A percentile compares a stretch with the other conserved stretches of the same genome.
These are phyloP conservation scores for Metschnikowia amazonensis DNA, from an alignment of 805 yeast species.

Conservation along the genomic window DNA sequence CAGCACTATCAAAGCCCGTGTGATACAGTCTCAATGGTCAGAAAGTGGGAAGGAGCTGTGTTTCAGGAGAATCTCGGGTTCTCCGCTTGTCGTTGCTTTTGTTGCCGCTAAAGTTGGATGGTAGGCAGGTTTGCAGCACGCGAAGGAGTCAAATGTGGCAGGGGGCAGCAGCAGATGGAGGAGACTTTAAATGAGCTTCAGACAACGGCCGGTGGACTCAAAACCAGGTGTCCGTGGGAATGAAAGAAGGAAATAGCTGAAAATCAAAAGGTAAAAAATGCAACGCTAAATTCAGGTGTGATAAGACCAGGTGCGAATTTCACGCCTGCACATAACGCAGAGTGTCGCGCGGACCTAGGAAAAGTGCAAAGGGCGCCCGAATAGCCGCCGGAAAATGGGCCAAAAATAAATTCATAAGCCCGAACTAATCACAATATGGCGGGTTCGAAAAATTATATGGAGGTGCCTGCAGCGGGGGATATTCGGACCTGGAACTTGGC, in stretches of 20 bases:
- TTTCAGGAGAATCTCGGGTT: not conserved
- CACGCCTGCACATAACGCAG: not conserved
- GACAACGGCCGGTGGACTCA: too few relatives aligned
- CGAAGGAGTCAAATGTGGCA: not conserved
- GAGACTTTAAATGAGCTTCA: too few relatives aligned
- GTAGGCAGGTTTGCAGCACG: not conserved
- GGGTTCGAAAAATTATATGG: not conserved
- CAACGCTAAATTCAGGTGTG: not conserved
- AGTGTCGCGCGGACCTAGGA: not conserved
- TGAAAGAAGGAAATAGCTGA: not conserved
- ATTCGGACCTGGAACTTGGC: too few relatives aligned
- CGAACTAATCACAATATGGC: not conserved
- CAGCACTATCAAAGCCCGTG: too few relatives aligned
- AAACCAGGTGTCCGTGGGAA: too few relatives aligned
- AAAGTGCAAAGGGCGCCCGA: conserved; percentile 3
- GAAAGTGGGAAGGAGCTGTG: not conserved
- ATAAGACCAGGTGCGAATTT: conserved; percentile 1
- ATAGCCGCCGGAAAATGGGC: not conserved
- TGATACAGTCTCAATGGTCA: too few relatives aligned
- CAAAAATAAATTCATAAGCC: not conserved
- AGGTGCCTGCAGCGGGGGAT: not conserved
- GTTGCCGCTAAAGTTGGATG: not conserved
- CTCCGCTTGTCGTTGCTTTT: not conserved
- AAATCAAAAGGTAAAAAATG: not conserved
- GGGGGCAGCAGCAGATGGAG: too few relatives aligned